Evolutionary conservation across 164 flowering plant genomes (phyloP).

Genomic region (Berberis vulgaris): DNA sequence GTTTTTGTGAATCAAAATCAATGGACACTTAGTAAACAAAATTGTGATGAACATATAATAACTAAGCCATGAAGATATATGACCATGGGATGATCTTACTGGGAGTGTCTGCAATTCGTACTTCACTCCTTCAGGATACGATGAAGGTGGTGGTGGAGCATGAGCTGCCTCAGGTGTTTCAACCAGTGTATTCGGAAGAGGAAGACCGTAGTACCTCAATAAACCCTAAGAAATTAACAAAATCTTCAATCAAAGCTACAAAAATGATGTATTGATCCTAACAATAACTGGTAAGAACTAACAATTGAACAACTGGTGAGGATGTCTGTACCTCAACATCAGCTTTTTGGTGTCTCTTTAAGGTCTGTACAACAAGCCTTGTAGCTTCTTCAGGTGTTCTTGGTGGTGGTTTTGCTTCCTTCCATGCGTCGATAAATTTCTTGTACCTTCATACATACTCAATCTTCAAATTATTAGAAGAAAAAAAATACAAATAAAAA

Average conservation of each 20-base stretch:
- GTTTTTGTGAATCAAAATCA: neutral
- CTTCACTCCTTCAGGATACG: conserved; percentile 50
- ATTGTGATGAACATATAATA: neutral
- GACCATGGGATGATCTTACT: conserved; percentile 27
- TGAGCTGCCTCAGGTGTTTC: conserved; percentile 24
- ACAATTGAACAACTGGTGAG: too few species aligned
- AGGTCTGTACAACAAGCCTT: conserved; percentile 51
- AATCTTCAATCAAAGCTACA: neutral
- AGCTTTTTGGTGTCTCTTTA: conserved; percentile 57
- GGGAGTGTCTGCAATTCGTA: conserved; percentile 61
- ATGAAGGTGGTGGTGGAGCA: conserved; percentile 19
- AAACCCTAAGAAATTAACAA: conserved; percentile 43
- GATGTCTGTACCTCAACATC: conserved; percentile 80
- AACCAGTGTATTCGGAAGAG: conserved; percentile 39
- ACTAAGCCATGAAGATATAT: neutral
- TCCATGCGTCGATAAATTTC: conserved; percentile 69
- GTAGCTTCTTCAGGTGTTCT: conserved; percentile 72
- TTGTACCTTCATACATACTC: conserved; percentile 45
- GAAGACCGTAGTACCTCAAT: conserved; percentile 70
- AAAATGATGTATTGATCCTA: too few species aligned
- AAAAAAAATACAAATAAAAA: neutral
- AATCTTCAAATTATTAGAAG: neutral
- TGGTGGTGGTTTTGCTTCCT: conserved; percentile 68
- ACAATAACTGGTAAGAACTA: neutral
- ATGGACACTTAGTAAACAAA: neutral